Conservation (phyloP, 139 green algal genomes). For the Coelastrella sp. region DNA sequence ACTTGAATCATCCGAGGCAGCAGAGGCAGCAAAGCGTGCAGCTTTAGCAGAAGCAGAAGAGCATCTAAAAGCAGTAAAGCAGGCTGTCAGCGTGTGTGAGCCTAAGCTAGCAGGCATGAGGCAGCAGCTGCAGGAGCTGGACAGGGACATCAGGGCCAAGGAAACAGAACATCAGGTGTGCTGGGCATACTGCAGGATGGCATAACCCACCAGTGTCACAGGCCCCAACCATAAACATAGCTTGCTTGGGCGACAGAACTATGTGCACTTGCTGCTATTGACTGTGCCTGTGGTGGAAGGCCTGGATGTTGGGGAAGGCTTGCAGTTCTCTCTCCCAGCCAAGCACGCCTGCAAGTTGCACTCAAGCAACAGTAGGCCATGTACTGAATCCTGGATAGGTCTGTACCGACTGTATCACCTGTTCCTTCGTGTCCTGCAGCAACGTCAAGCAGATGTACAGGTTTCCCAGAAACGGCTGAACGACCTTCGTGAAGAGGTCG, state of each 20-base stretch:
- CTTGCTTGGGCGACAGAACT: too few species aligned
- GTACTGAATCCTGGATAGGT: too few species aligned
- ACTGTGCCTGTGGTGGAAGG: too few species aligned
- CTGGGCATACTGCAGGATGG: too few species aligned
- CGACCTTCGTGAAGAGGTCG: slow-evolving; percentile 10
- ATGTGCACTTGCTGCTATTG: too few species aligned
- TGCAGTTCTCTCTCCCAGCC: too few species aligned
- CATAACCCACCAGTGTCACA: too few species aligned
- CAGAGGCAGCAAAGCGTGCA: background rate
- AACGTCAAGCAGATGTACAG: slow-evolving; percentile 24
- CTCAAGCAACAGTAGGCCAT: too few species aligned
- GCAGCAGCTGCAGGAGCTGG: slow-evolving; percentile 35
- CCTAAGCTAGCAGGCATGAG: background rate
- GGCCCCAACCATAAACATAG: too few species aligned
- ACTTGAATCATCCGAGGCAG: slow-evolving; percentile 27
- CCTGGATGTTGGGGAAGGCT: too few species aligned
- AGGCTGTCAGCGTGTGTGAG: slow-evolving; percentile 31
- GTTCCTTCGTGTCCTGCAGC: background rate
- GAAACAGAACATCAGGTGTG: slow-evolving; percentile 44
- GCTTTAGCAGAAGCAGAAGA: slow-evolving; percentile 40
- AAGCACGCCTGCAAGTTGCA: too few species aligned
- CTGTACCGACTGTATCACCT: too few species aligned
- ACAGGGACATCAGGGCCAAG: background rate
- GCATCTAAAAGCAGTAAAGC: slow-evolving; percentile 30
- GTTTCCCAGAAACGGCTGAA: background rate